A percentile compares a stretch with the other conserved stretches of the same genome.
These are phyloP conservation scores for Diplosphaera chodatii DNA, from an alignment of 139 green algal genomes.

Conservation along the genomic window DNA sequence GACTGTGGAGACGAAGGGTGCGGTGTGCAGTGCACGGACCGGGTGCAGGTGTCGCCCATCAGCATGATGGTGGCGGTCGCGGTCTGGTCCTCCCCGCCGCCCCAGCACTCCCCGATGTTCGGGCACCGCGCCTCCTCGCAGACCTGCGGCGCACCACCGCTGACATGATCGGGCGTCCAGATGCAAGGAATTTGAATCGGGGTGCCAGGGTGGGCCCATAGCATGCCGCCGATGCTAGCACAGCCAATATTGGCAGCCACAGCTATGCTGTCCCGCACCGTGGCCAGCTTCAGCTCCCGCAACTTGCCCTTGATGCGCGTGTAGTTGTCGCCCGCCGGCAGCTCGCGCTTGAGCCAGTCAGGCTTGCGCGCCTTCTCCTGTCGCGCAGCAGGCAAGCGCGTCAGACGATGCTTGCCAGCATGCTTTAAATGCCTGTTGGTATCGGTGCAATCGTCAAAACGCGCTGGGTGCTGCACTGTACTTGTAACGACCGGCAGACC, in stretches of 20 bases:
- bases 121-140: conserved; percentile 94
- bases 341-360: conserved; percentile 92
- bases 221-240: no score
- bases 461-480: no score
- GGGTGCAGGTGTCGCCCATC: conserved; percentile 92
- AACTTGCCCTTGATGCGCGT: conserved; percentile 84
- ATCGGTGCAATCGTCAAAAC: no score
- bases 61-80: conserved; percentile 99
- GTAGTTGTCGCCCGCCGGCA: conserved; percentile 85
- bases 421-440: no score
- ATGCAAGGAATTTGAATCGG: no score
- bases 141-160: no score
- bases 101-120: conserved; percentile 96
- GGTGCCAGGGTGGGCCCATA: no score
- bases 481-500: conserved; percentile 25
- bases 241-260: no score
- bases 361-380: conserved; percentile 87
- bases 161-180: no score
- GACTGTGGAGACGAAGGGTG: no score
- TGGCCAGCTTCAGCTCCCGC: conserved; percentile 91
- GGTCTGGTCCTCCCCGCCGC: conserved; percentile 78
- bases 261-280: conserved; percentile 28
- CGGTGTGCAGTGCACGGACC: conserved; percentile 74
- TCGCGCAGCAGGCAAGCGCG: not conserved
- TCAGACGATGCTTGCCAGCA: not conserved